phyloP scores from a whole-genome alignment of 768 basidiomycete genomes.

The Sporobolomyces roseus region DNA sequence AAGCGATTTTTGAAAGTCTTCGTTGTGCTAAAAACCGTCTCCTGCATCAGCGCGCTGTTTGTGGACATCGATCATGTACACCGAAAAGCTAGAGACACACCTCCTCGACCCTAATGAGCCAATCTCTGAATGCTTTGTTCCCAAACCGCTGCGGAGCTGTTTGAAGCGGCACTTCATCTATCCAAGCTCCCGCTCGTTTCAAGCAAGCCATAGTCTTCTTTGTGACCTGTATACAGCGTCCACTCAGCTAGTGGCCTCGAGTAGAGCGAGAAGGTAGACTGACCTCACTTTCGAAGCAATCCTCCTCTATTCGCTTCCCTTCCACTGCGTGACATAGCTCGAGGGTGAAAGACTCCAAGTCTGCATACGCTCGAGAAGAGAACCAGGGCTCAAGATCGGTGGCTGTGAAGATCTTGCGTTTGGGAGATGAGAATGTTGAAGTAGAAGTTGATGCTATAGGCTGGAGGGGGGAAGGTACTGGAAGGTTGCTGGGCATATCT shows the following conservation, averaged over 20 bases:
- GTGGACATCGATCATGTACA: too few species aligned
- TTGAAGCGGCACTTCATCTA: slow-evolving; percentile 75
- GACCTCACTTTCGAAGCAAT: slow-evolving; percentile 56
- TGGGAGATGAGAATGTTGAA: slow-evolving; percentile 2
- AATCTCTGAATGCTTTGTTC: slow-evolving; percentile 81
- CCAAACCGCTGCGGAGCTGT: slow-evolving; percentile 52
- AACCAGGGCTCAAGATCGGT: slow-evolving; percentile 79
- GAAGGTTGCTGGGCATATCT: slow-evolving; percentile 12
- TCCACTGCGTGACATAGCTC: slow-evolving; percentile 68
- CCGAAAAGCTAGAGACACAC: too few species aligned
- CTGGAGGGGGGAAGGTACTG: background rate
- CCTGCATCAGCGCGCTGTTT: too few species aligned
- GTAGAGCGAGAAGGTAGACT: slow-evolving; percentile 43
- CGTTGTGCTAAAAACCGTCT: slow-evolving; percentile 4
- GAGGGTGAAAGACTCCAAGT: slow-evolving; percentile 66
- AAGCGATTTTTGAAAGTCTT: background rate
- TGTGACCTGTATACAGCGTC: slow-evolving; percentile 42
- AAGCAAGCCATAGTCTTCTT: slow-evolving; percentile 58
- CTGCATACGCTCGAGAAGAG: slow-evolving; percentile 62
- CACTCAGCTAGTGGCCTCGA: too few species aligned
- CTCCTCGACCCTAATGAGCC: slow-evolving; percentile 72
- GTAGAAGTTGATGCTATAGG: background rate
- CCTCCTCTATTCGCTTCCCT: slow-evolving; percentile 67
- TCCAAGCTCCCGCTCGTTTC: slow-evolving; percentile 66
- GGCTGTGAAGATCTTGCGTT: slow-evolving; percentile 60